These are phyloP conservation scores for Plectosphaerella cucumerina DNA, from an alignment of 2,329 filamentous ascomycete genomes.

Conservation along the genomic window DNA sequence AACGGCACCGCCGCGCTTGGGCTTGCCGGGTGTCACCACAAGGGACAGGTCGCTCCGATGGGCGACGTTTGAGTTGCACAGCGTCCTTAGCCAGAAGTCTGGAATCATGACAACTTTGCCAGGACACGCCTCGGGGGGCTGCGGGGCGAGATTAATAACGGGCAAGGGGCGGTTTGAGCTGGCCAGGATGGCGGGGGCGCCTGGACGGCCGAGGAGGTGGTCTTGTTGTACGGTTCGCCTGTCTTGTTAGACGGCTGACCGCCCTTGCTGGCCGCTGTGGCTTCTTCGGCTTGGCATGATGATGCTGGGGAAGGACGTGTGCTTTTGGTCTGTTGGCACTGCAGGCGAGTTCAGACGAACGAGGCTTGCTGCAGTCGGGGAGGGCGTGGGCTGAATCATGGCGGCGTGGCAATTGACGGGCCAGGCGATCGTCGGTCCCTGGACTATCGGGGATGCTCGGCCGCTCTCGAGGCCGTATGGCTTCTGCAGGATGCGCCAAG, in stretches of 20 bases:
- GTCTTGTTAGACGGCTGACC: too few relatives aligned
- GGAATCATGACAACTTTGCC: slow-evolving; percentile 70
- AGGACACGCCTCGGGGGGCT: slow-evolving; percentile 41
- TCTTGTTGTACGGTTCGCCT: too few relatives aligned
- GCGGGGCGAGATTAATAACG: slow-evolving; percentile 56
- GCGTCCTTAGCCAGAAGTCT: slow-evolving; percentile 68
- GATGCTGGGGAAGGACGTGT: too few relatives aligned
- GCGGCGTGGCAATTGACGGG: too few relatives aligned
- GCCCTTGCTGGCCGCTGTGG: too few relatives aligned
- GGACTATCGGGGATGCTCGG: neutral
- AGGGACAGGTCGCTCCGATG: slow-evolving; percentile 69
- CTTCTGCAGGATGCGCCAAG: too few relatives aligned
- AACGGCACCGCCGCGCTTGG: slow-evolving; percentile 75
- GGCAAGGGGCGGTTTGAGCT: slow-evolving; percentile 65
- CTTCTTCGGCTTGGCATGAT: too few relatives aligned
- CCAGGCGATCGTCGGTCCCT: neutral
- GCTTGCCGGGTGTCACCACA: slow-evolving; percentile 71
- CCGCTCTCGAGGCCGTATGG: too few relatives aligned
- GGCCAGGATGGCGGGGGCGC: slow-evolving; percentile 56
- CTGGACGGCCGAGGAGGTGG: slow-evolving; percentile 12
- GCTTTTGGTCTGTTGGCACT: too few relatives aligned
- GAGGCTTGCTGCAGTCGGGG: too few relatives aligned
- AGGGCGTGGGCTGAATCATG: too few relatives aligned
- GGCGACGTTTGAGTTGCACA: slow-evolving; percentile 72
- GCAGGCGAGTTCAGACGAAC: too few relatives aligned